Percentiles rank a stretch among this genome's conserved stretches.
phyloP scores from a whole-genome alignment of 306 rosid genomes.

The Geum urbanum region DNA sequence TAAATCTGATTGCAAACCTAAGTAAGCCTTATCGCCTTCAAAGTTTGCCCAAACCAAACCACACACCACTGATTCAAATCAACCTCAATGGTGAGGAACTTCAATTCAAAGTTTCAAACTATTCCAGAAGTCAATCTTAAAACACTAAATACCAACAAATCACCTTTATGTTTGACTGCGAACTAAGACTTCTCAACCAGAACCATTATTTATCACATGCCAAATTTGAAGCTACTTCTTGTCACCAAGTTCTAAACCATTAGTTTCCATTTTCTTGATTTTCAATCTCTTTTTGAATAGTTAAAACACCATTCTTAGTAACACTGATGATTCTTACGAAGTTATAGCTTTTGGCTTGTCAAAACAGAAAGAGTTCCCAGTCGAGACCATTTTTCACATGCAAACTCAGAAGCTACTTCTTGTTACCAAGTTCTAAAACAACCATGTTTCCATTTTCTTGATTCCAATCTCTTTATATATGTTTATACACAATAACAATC shows the following conservation, averaged over 20 bases:
- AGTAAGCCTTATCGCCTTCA: background rate
- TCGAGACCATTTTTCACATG: background rate
- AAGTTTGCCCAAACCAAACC: background rate
- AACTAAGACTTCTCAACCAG: background rate
- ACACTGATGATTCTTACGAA: too few relatives aligned
- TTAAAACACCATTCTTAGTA: too few relatives aligned
- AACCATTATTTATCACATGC: constrained; percentile 1
- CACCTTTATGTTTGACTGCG: background rate
- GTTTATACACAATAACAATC: background rate
- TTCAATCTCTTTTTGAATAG: background rate
- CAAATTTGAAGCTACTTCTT: background rate
- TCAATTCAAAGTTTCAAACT: background rate
- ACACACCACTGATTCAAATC: background rate
- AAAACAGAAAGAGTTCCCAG: background rate
- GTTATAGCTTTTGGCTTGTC: too few relatives aligned
- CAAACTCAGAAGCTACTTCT: background rate
- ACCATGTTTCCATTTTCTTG: background rate
- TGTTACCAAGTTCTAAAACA: background rate
- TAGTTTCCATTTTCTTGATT: background rate
- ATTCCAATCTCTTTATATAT: background rate
- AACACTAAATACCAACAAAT: background rate
- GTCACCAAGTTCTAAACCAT: background rate
- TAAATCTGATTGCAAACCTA: background rate
- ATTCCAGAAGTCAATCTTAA: background rate
- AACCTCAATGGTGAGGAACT: background rate